Base-by-base conservation (phyloP, 176 grass and related monocot species). In the Themeda triandra region DNA sequence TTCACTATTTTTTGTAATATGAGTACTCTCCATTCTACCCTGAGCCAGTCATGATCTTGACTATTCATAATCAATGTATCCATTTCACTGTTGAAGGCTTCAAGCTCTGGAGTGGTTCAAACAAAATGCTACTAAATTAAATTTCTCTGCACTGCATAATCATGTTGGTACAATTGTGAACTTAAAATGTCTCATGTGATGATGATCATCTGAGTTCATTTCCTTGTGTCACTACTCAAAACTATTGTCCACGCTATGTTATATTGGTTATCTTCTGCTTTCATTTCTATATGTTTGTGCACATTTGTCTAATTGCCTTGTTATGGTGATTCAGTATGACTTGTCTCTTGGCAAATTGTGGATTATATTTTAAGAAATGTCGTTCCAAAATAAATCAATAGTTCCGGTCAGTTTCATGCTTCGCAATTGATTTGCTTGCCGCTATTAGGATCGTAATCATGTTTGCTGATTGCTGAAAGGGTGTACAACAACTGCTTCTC, bases 21-120 rank as follows among this genome's bases (percentile, higher is more conserved):
- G 5, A 45, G 49, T 67, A 29, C 29, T 54, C 54, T 13, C 63
- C 18, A 51, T 29, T 46, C 32, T 25, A 70, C 13, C 13, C n/a
- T 46, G 9, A 63, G 23, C 70, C 39, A 67, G 37, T 79, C 63
- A 71, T 21, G 24, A 35, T 56, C 9, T 60, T 74, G 29, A n/a
- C n/a, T 14, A 76, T 72, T 11, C 12, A 83, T 31, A 33, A 81
- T 86, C 42, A 90, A 45, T 78, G 19, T n/a, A 42, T 28, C 33
- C 62, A 33, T 78, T 46, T 66, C 39, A 41, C 41, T 31, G 3
- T 45, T 59, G 2, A 59, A 59, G 21, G 54, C 19, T 59, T 75
- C 25, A 63, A 58, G n/a, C 24, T 56, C 11, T 28, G 6, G 41
- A 45, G 15, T 39, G 14, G 7, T 54, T 54, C 2, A 65, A 37